Evolutionary conservation across 805 yeast genomes (phyloP).

Genomic region (Saccharomycopsis selenospora): DNA sequence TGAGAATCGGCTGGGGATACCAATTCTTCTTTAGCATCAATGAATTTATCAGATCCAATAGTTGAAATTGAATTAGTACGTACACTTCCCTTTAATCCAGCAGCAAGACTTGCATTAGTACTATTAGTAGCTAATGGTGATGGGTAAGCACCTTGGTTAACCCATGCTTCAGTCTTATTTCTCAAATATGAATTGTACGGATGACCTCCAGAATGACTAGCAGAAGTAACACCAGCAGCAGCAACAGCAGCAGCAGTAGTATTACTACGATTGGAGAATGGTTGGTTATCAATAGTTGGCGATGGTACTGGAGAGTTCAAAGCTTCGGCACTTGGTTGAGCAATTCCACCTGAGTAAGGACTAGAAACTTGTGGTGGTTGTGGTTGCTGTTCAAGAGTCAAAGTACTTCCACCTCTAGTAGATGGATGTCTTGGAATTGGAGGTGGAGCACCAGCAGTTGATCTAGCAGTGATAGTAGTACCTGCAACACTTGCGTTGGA

Average conservation of each 20-base stretch:
- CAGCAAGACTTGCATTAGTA: neutral
- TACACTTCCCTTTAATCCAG: too few species aligned
- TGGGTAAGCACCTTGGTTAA: neutral
- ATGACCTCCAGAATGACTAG: neutral
- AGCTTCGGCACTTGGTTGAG: neutral
- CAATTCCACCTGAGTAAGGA: neutral
- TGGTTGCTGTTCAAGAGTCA: neutral
- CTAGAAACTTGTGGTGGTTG: neutral
- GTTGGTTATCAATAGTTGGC: constrained; percentile 3
- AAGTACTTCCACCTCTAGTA: neutral
- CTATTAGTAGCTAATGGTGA: neutral
- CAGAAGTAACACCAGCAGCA: neutral
- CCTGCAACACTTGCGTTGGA: constrained; percentile 14
- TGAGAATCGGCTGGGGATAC: constrained; percentile 9
- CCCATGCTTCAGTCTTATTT: constrained; percentile 1
- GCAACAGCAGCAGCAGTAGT: neutral
- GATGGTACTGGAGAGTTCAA: neutral
- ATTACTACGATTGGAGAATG: neutral
- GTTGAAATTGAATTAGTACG: constrained; percentile 13
- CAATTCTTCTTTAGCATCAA: constrained; percentile 20
- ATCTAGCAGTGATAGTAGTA: constrained; percentile 17
- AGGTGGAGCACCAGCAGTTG: neutral
- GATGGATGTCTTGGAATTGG: neutral
- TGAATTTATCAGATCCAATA: constrained; percentile 13
- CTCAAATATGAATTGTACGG: constrained; percentile 3